Evolutionary conservation across 768 basidiomycete genomes (phyloP).

Genomic region (Auricularia heimuer): DNA sequence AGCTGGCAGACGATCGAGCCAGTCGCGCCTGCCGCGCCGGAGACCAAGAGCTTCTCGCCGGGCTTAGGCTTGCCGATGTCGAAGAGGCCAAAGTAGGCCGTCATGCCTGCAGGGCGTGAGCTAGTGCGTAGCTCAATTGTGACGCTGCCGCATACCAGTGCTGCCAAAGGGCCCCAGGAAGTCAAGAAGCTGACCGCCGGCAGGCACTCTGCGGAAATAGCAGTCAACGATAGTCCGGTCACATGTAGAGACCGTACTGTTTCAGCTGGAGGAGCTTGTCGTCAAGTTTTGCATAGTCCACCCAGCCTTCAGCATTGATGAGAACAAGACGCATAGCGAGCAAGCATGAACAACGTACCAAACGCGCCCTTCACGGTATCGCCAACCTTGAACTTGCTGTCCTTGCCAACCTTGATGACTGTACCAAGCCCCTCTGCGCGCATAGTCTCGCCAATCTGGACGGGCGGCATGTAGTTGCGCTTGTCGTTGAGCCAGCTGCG

Average conservation of each 20-base stretch:
- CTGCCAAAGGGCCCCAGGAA: slow-evolving; percentile 72
- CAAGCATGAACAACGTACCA: slow-evolving; percentile 34
- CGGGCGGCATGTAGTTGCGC: slow-evolving; percentile 63
- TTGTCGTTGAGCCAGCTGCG: slow-evolving; percentile 67
- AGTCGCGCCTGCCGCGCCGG: slow-evolving; percentile 82
- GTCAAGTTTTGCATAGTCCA: no score
- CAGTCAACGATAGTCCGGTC: neutral
- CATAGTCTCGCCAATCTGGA: slow-evolving; percentile 65
- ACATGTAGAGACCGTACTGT: slow-evolving; percentile 32
- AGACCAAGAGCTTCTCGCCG: slow-evolving; percentile 78
- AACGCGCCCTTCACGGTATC: slow-evolving; percentile 55
- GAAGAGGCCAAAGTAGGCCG: slow-evolving; percentile 41
- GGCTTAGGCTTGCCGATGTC: slow-evolving; percentile 72
- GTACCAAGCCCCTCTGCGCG: slow-evolving; percentile 29
- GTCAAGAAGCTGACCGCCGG: slow-evolving; percentile 56
- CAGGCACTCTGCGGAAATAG: slow-evolving; percentile 33
- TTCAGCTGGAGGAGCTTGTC: slow-evolving; percentile 44
- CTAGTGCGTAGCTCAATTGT: neutral
- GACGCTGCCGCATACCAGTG: slow-evolving; percentile 41
- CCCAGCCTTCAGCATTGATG: no score
- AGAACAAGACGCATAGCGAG: no score
- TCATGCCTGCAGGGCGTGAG: slow-evolving; percentile 45
- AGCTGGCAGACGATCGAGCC: slow-evolving; percentile 79
- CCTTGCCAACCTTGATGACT: slow-evolving; percentile 46
- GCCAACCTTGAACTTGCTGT: slow-evolving; percentile 48